These are phyloP conservation scores for Yamadazyma mexicana DNA, from an alignment of 1,139 yeast genomes.

Conservation along the genomic window DNA sequence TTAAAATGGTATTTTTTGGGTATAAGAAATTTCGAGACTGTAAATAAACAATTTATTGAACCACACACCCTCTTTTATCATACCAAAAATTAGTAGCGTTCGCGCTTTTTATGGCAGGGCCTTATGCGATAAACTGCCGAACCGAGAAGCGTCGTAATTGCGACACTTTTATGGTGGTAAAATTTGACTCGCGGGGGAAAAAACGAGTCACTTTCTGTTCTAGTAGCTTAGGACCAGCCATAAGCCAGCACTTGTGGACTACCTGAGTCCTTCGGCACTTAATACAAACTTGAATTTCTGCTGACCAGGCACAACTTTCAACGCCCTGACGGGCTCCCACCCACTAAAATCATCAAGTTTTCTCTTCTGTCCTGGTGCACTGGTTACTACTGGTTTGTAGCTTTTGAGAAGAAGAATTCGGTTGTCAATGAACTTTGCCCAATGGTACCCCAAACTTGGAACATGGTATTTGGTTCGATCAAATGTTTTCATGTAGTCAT, in stretches of 20 bases:
- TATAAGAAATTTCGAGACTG: neutral
- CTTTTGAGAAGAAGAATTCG: slow-evolving; percentile 35
- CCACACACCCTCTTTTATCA: slow-evolving; percentile 1
- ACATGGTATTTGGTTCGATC: slow-evolving; percentile 25
- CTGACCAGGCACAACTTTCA: slow-evolving; percentile 21
- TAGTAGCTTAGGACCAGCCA: no score
- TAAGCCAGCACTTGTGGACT: neutral
- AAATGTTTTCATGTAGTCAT: slow-evolving; percentile 1
- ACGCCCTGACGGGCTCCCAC: slow-evolving; percentile 32
- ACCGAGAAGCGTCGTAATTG: neutral
- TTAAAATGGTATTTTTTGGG: neutral
- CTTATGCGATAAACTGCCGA: neutral
- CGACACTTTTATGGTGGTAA: no score
- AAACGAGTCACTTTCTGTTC: no score
- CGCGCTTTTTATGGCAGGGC: neutral
- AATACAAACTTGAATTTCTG: slow-evolving; percentile 1
- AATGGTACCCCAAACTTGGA: slow-evolving; percentile 43
- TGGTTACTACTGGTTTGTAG: slow-evolving; percentile 25
- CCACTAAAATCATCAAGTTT: slow-evolving; percentile 2
- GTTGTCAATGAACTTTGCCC: slow-evolving; percentile 35
- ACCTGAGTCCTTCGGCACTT: slow-evolving; percentile 4
- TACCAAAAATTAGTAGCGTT: neutral
- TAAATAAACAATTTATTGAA: neutral
- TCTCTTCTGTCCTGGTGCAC: slow-evolving; percentile 2
- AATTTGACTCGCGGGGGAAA: neutral